Base-by-base conservation (phyloP, 2,329 filamentous ascomycete species). In the Neonectria coccinea region DNA sequence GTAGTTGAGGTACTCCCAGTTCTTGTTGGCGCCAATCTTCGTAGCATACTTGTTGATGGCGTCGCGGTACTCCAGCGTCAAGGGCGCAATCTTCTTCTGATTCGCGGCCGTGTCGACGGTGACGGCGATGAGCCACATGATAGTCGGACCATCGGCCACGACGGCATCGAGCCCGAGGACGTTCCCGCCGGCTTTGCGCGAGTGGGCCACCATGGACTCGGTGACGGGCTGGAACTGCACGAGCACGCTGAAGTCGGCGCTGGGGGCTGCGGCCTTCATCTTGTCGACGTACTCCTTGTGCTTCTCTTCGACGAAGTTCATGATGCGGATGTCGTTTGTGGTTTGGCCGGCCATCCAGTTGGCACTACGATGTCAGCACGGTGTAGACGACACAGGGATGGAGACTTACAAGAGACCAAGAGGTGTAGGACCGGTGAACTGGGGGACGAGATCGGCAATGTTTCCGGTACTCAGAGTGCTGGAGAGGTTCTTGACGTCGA, bases 1-100 rank as follows among this genome's bases (percentile, higher is more conserved):
- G 55, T 84, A 84, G 70, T 84, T 84, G 44, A 83, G 73, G 64
- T 80, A 84, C 33, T 78, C 73, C 71, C 76, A 81, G 39, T 79
- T 68, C 53, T 74, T 70, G 63, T 77, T 73, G 3, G 71, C 65
- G 20, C 74, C 74, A 25, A 77, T 63, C 52, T 75, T 53, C 8
- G 64, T 65, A 11, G 77, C 70, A 12, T 74, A 74, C 3, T 63
- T 58, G 50, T 76, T 69, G 27, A 77, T 66, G 0, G 74, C 61
- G 6, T 69, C 58, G 5, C 73, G 42, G 11, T 76, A 73, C 39
- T 74, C 69, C 16, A 73, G 56, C 14, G 72, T 71, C 33, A 76
- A 61, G 5, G 71, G 75, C 2, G 75, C 69, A 31, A 81, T 76
- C 16, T 77, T 76, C 6, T 67, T 61, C 62, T 78, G 73, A 52